phyloP scores from a whole-genome alignment of 2,329 filamentous ascomycete genomes.

The Plectosphaerella sp. region DNA sequence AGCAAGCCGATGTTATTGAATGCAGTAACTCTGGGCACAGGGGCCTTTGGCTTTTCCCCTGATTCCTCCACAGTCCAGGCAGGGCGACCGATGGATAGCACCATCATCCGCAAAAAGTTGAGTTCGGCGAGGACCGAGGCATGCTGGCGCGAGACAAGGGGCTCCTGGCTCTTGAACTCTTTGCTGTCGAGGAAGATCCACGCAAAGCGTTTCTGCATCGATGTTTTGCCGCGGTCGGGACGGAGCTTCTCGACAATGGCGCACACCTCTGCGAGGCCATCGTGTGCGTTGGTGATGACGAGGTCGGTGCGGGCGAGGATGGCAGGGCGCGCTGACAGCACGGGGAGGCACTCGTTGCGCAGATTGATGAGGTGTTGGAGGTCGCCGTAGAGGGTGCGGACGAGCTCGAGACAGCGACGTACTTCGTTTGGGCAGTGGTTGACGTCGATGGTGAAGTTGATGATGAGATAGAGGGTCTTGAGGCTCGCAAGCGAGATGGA shows the following conservation, averaged over 20 bases:
- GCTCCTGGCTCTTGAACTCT: constrained; percentile 19
- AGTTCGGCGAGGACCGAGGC: constrained; percentile 22
- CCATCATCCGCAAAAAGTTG: constrained; percentile 14
- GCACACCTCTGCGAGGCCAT: constrained; percentile 20
- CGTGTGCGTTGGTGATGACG: constrained; percentile 21
- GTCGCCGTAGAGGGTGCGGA: constrained; percentile 23
- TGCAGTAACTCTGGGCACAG: too few relatives aligned
- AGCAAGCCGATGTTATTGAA: too few relatives aligned
- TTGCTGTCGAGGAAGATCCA: constrained; percentile 19
- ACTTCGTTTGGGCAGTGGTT: constrained; percentile 21
- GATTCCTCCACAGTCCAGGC: too few relatives aligned
- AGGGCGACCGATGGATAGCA: too few relatives aligned
- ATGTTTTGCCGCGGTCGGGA: constrained; percentile 13
- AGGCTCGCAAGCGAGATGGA: background rate
- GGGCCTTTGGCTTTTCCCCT: too few relatives aligned
- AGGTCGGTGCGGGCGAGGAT: constrained; percentile 20
- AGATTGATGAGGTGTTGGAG: constrained; percentile 26
- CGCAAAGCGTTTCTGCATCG: constrained; percentile 14
- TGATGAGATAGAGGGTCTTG: constrained; percentile 4
- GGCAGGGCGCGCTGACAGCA: constrained; percentile 16
- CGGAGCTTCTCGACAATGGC: constrained; percentile 24
- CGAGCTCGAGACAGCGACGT: constrained; percentile 22
- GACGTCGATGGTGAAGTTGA: constrained; percentile 14
- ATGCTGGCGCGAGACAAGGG: constrained; percentile 21
- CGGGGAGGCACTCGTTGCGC: constrained; percentile 18